Conservation (phyloP, 805 yeast genomes). For the Hanseniaspora valbyensis region DNA sequence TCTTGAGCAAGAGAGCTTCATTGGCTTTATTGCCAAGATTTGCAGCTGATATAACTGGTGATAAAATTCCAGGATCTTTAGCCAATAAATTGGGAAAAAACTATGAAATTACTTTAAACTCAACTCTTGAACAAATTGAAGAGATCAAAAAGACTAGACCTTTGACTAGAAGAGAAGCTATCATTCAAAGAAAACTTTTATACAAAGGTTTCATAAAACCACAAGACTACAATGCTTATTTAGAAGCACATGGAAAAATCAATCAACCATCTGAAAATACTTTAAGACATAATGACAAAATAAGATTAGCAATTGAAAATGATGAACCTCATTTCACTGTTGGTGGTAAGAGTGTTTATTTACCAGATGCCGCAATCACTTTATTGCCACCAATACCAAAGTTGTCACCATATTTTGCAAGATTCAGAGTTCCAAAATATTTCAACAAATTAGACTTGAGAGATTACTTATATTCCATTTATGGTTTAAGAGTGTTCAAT, state of each 20-base stretch:
- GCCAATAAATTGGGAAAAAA: neutral
- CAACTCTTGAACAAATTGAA: neutral
- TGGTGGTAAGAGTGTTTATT: constrained; percentile 66
- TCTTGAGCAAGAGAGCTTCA: constrained; percentile 1
- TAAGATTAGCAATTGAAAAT: constrained; percentile 35
- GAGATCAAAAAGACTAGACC: neutral
- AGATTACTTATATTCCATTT: constrained; percentile 82
- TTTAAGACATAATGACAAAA: neutral
- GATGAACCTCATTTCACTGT: constrained; percentile 71
- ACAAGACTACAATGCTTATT: neutral
- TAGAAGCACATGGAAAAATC: neutral
- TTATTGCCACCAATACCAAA: constrained; percentile 86
- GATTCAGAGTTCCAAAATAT: constrained; percentile 83
- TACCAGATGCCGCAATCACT: constrained; percentile 76
- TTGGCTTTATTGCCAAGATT: neutral
- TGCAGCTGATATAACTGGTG: neutral
- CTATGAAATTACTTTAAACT: neutral
- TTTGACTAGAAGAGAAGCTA: constrained; percentile 2
- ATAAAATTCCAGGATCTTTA: neutral
- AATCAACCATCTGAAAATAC: neutral
- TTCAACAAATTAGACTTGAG: constrained; percentile 90
- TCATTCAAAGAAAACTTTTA: constrained; percentile 3
- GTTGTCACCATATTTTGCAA: constrained; percentile 94
- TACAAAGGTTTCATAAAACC: constrained; percentile 3
- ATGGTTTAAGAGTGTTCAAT: constrained; percentile 81